Base-by-base conservation (phyloP, 2,329 filamentous ascomycete species). In the Apiospora arundinis region DNA sequence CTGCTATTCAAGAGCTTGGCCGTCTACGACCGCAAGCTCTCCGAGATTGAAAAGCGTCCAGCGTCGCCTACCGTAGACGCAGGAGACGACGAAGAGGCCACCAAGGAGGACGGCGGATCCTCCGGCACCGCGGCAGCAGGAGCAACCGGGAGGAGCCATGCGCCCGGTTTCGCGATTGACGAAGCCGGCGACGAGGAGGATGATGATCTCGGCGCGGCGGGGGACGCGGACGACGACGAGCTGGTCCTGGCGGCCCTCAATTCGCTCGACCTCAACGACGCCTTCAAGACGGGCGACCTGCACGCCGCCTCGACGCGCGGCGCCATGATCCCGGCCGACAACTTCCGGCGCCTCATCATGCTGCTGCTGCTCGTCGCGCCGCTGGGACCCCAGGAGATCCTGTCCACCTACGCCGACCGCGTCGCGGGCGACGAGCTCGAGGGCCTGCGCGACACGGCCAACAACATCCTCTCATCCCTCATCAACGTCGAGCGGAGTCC, bases 311-410 rank as follows among this genome's bases (percentile, higher is more conserved):
- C 85, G 4, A 87, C 89, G 0, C 86, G 89, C 60, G 87, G 88
- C n/a, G 90, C 91, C 42, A 90, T 92, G 74, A 92, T 95, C 68
- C 92, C 92, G 0, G 88, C 90, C 0, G 92, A 94, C 77, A 94
- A 94, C 77, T 89, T 94, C 70, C 87, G 90, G 63, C 91, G 90
- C 75, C 82, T 95, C 9, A 81, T 94, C 42, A 92, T 93, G 88
- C 84, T 95, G 4, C 84, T 95, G 16, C 83, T 94, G 1, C 82
- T 94, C 11, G 83, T 90, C 46, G 90, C 92, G 0, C 92, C 92
- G 0, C 81, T 94, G 6, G 85, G 87, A 66, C 82, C 89, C 0
- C 91, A 92, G 75, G 91, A 94, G 78, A 90, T 85, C 70, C 79
- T 94, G 18, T 89, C 92, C 0, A 84, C 85, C 42, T 89, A 92